A percentile compares a stretch with the other conserved stretches of the same genome.
phyloP scores from a whole-genome alignment of 2,329 filamentous ascomycete species.

The Atkinsonella texensis region DNA sequence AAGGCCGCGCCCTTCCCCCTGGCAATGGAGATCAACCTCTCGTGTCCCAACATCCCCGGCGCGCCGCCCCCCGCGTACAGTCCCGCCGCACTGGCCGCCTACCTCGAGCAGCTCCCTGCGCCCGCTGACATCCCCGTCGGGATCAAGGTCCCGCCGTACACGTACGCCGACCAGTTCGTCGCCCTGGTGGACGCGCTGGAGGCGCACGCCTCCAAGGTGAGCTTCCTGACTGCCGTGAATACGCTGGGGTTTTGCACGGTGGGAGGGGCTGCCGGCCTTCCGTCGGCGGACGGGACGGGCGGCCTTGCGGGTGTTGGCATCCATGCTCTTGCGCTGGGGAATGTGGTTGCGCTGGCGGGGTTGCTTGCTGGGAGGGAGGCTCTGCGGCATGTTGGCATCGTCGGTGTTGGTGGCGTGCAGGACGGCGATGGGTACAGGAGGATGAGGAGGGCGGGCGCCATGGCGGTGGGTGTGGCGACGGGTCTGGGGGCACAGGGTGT shows the following conservation, averaged over 20 bases:
- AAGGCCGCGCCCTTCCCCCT: conserved; percentile 35
- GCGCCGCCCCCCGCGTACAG: conserved; percentile 62
- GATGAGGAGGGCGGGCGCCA: conserved; percentile 56
- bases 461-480: conserved; percentile 56
- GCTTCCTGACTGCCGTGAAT: conserved; percentile 65
- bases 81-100: conserved; percentile 34
- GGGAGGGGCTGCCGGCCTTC: conserved; percentile 1
- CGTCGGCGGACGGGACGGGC: conserved; percentile 45
- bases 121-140: conserved; percentile 34
- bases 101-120: conserved; percentile 37
- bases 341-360: conserved; percentile 54
- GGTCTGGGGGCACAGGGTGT: conserved; percentile 54
- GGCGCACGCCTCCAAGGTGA: conserved; percentile 25
- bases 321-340: conserved; percentile 63
- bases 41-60: conserved; percentile 61
- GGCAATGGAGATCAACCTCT: conserved; percentile 66
- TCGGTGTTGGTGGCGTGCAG: conserved; percentile 62
- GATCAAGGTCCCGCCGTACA: conserved; percentile 68
- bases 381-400: conserved; percentile 45
- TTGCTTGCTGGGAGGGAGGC: conserved; percentile 39
- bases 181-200: conserved; percentile 40
- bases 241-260: conserved; percentile 58
- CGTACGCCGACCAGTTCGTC: conserved; percentile 52
- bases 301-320: conserved; percentile 62
- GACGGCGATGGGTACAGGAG: conserved; percentile 49